phyloP scores from a whole-genome alignment of 2,329 filamentous ascomycete species.

The Monilinia polystroma region DNA sequence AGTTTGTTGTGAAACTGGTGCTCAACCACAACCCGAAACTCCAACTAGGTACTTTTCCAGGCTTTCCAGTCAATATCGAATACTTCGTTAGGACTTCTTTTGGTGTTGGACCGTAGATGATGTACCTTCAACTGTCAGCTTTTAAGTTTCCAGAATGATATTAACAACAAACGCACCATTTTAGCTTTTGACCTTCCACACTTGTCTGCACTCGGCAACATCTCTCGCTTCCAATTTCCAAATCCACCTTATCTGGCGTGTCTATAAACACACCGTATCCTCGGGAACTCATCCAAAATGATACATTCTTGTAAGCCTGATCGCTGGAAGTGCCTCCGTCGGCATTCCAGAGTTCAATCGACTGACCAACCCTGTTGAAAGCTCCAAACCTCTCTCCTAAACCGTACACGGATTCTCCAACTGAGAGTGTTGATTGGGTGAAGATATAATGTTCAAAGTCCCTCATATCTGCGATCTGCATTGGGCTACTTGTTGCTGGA shows the following conservation, averaged over 20 bases:
- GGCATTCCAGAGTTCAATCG: constrained; percentile 62
- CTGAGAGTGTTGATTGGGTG: constrained; percentile 53
- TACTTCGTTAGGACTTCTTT: constrained; percentile 71
- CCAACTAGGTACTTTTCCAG: constrained; percentile 67
- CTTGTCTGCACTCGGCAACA: constrained; percentile 68
- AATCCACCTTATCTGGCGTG: constrained; percentile 64
- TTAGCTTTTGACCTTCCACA: constrained; percentile 66
- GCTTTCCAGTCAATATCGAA: constrained; percentile 63
- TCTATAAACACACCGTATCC: constrained; percentile 79
- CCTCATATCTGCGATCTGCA: constrained; percentile 54
- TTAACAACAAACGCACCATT: constrained; percentile 48
- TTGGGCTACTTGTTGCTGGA: constrained; percentile 52
- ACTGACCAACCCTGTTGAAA: constrained; percentile 74
- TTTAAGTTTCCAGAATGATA: not conserved
- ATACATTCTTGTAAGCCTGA: constrained; percentile 71
- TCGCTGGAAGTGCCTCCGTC: constrained; percentile 67
- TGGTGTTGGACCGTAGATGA: constrained; percentile 69
- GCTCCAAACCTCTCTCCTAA: constrained; percentile 75
- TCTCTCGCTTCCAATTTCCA: constrained; percentile 74
- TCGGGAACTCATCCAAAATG: constrained; percentile 68
- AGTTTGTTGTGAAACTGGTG: constrained; percentile 64
- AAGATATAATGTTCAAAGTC: constrained; percentile 57
- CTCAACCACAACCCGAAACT: constrained; percentile 76
- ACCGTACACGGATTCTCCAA: constrained; percentile 69
- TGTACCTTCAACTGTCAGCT: constrained; percentile 46